phyloP scores from a whole-genome alignment of 2,329 filamentous ascomycete species.

The Malbranchea cinnamomea region DNA sequence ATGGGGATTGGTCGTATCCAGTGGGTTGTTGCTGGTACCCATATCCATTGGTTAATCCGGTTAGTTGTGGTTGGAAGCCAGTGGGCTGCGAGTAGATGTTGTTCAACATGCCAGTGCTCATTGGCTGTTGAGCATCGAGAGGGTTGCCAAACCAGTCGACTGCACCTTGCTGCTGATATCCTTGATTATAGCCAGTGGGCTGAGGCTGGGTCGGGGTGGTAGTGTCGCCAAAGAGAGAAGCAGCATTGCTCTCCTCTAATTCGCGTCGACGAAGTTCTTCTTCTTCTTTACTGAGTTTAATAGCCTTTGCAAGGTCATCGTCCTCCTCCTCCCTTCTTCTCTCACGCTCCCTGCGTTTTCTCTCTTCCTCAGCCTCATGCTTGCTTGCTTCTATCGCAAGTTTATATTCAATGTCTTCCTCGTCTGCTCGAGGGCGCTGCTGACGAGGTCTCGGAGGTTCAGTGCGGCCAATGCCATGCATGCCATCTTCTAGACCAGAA shows the following conservation, averaged over 20 bases:
- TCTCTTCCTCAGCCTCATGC: slow-evolving; percentile 83
- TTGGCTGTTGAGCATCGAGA: slow-evolving; percentile 59
- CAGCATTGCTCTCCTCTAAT: slow-evolving; percentile 70
- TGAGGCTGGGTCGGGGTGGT: slow-evolving; percentile 53
- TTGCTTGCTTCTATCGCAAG: slow-evolving; percentile 92
- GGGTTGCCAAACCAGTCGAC: slow-evolving; percentile 98
- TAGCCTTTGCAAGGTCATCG: slow-evolving; percentile 85
- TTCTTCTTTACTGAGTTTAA: slow-evolving; percentile 90
- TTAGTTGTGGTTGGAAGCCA: slow-evolving; percentile 47
- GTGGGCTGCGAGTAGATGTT: slow-evolving; percentile 63
- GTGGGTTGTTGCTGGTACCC: slow-evolving; percentile 56
- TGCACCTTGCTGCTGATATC: slow-evolving; percentile 89
- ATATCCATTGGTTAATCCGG: slow-evolving; percentile 56
- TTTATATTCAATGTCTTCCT: slow-evolving; percentile 81
- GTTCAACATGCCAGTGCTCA: slow-evolving; percentile 53
- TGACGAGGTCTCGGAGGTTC: slow-evolving; percentile 32
- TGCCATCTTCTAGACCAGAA: slow-evolving; percentile 71
- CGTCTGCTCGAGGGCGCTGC: slow-evolving; percentile 44
- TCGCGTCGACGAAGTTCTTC: slow-evolving; percentile 69
- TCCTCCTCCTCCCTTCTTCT: slow-evolving; percentile 47
- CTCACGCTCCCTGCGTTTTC: slow-evolving; percentile 46
- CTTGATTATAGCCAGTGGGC: slow-evolving; percentile 84
- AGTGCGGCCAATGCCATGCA: slow-evolving; percentile 28
- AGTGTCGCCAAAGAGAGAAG: slow-evolving; percentile 75
- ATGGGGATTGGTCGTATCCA: slow-evolving; percentile 47